Evolutionary conservation across 2,329 filamentous ascomycete species (phyloP).

Genomic region (Clathrospora elynae): DNA sequence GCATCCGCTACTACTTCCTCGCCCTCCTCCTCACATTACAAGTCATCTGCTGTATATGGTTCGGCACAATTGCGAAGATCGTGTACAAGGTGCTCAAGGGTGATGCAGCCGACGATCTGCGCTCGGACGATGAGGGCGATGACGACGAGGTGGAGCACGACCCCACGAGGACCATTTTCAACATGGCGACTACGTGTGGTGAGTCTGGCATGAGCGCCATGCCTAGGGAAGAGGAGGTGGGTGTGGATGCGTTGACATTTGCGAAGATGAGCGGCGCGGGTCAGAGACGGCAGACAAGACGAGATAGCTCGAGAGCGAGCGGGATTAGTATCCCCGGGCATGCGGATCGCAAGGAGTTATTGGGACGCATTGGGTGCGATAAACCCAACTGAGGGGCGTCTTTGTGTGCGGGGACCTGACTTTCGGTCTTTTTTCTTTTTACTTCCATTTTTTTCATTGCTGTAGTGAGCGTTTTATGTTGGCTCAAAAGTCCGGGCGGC

Average conservation of each 20-base stretch:
- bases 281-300: slow-evolving; percentile 57
- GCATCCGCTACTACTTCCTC: slow-evolving; percentile 78
- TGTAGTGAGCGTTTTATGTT: background rate
- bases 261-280: slow-evolving; percentile 52
- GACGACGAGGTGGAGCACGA: slow-evolving; percentile 60
- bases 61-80: slow-evolving; percentile 83
- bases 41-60: slow-evolving; percentile 82
- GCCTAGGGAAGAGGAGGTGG: slow-evolving; percentile 74
- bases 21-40: slow-evolving; percentile 78
- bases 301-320: slow-evolving; percentile 56
- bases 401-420: slow-evolving; percentile 1
- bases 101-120: slow-evolving; percentile 77
- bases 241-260: slow-evolving; percentile 72
- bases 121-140: slow-evolving; percentile 84
- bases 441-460: background rate
- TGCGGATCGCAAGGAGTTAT: slow-evolving; percentile 78
- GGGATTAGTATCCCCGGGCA: slow-evolving; percentile 69
- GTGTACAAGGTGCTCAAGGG: slow-evolving; percentile 80
- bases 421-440: background rate
- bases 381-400: slow-evolving; percentile 57
- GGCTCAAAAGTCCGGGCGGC: background rate
- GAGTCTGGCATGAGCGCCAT: slow-evolving; percentile 37
- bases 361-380: slow-evolving; percentile 82
- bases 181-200: slow-evolving; percentile 35
- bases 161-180: slow-evolving; percentile 26